Percentiles rank a stretch among this genome's conserved stretches.
phyloP scores from a whole-genome alignment of 805 yeast genomes.

The Cyberlindnera americana region DNA sequence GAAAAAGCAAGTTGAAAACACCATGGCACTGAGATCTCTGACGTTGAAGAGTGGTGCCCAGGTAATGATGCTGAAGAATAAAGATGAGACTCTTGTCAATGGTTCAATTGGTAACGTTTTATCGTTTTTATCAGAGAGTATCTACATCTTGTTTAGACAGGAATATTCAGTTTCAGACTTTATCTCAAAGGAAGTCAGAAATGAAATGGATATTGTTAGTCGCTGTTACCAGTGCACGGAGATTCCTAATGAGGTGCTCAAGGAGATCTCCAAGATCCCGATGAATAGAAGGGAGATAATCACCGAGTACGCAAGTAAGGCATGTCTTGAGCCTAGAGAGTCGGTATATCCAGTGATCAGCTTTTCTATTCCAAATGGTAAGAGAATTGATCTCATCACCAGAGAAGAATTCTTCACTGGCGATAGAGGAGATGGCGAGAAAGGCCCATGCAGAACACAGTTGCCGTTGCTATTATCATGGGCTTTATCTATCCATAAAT shows the following conservation, averaged over 20 bases:
- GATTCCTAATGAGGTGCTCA: constrained; percentile 24
- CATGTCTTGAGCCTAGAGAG: constrained; percentile 1
- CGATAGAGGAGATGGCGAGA: constrained; percentile 31
- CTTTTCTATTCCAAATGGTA: constrained; percentile 37
- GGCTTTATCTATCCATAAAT: constrained; percentile 82
- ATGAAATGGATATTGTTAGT: constrained; percentile 29
- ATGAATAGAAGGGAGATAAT: constrained; percentile 13
- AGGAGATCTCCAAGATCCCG: constrained; percentile 16
- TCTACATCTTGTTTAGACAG: constrained; percentile 16
- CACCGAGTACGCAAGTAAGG: constrained; percentile 21
- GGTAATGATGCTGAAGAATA: constrained; percentile 88
- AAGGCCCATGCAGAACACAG: constrained; percentile 42
- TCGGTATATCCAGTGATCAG: constrained; percentile 41
- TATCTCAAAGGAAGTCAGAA: constrained; percentile 22
- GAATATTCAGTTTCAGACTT: constrained; percentile 11
- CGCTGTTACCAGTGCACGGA: constrained; percentile 27
- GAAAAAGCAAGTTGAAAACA: constrained; percentile 41
- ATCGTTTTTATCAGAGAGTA: constrained; percentile 31
- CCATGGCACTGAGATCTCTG: constrained; percentile 68
- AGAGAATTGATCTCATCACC: constrained; percentile 6
- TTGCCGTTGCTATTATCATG: constrained; percentile 71
- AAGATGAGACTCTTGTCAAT: constrained; percentile 74
- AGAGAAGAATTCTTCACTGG: constrained; percentile 24
- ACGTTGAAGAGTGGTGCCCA: constrained; percentile 82
- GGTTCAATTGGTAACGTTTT: constrained; percentile 83